A percentile compares a stretch with the other conserved stretches of the same genome.
Evolutionary conservation across 2,329 filamentous ascomycete genomes (phyloP).

Genomic region (Paecilomyces variotii): DNA sequence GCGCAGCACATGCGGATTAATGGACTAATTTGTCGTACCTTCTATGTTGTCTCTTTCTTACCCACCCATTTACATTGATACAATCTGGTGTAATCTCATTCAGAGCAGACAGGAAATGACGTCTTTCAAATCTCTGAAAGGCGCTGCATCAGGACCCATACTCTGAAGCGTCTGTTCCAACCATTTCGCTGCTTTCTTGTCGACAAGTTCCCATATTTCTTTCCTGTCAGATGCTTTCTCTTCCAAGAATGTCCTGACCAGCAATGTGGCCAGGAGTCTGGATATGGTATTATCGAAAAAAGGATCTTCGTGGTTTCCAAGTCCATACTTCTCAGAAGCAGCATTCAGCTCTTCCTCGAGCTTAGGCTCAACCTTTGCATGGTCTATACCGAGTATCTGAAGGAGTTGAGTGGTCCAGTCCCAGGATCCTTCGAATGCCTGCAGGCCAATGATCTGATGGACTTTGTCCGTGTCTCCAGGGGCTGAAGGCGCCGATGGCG

Average conservation of each 20-base stretch:
- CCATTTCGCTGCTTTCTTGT: background rate
- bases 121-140: background rate
- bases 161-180: background rate
- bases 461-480: background rate
- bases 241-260: background rate
- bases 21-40: background rate
- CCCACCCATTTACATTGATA: background rate
- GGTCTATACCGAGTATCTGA: background rate
- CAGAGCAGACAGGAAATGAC: background rate
- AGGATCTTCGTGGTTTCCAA: background rate
- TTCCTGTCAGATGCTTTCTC: background rate
- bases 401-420: background rate
- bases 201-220: background rate
- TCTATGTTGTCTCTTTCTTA: background rate
- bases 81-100: background rate
- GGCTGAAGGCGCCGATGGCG: background rate
- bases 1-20: no score
- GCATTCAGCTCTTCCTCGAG: background rate
- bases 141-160: background rate
- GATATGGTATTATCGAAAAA: background rate
- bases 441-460: background rate
- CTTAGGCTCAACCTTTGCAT: background rate
- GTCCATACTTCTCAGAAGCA: background rate
- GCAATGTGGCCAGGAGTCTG: background rate
- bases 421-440: background rate